phyloP scores from a whole-genome alignment of 805 yeast genomes.

The Candida nitratophila region DNA sequence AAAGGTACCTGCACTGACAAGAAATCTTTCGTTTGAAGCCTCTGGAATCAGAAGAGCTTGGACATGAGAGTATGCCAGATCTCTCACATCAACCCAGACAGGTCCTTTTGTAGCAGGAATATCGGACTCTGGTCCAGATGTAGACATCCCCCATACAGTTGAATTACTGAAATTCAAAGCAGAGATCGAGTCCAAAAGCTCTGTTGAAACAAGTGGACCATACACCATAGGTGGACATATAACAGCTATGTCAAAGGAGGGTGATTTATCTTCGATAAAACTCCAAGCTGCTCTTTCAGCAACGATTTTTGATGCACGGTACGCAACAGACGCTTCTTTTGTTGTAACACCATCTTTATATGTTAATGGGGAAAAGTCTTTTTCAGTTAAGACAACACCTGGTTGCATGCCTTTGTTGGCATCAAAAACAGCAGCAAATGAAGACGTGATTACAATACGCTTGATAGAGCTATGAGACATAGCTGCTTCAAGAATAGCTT shows the following conservation, averaged over 20 bases:
- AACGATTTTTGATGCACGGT: conserved; percentile 51
- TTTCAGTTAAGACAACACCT: conserved; percentile 32
- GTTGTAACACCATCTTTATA: conserved; percentile 37
- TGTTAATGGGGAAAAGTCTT: conserved; percentile 46
- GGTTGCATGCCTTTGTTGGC: conserved; percentile 29
- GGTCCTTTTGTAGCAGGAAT: conserved; percentile 24
- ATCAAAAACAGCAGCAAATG: conserved; percentile 39
- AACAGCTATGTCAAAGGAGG: conserved; percentile 26
- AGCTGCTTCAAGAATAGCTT: conserved; percentile 43
- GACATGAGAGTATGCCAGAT: conserved; percentile 34
- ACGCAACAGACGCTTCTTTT: conserved; percentile 27
- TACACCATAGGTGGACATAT: conserved; percentile 30
- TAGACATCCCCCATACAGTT: conserved; percentile 27
- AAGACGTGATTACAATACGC: conserved; percentile 46
- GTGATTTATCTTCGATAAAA: conserved; percentile 28
- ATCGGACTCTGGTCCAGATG: conserved; percentile 19
- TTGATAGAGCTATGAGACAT: conserved; percentile 32
- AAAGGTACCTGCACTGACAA: conserved; percentile 20
- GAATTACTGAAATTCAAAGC: conserved; percentile 29
- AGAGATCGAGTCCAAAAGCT: conserved; percentile 18
- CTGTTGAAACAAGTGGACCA: conserved; percentile 38
- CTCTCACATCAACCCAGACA: conserved; percentile 33
- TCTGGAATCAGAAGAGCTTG: conserved; percentile 23
- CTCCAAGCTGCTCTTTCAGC: conserved; percentile 63
- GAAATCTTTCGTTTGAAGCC: conserved; percentile 24